Evolutionary conservation across 192 early-diverging fungal species (phyloP).

Genomic region (Coemansia sp.): DNA sequence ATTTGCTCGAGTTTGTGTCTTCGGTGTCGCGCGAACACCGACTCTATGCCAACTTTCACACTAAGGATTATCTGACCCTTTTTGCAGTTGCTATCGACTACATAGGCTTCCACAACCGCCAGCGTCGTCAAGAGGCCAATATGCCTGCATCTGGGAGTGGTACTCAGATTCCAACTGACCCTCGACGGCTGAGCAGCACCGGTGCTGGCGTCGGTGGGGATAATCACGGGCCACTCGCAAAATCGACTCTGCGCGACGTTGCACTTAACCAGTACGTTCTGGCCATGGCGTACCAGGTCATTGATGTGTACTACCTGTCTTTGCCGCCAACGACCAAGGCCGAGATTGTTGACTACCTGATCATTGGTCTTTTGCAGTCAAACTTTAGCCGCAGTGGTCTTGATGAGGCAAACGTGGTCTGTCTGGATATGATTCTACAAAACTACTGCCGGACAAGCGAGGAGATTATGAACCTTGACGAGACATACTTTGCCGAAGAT

Average conservation of each 20-base stretch:
- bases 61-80: slow-evolving; percentile 76
- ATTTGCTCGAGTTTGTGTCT: slow-evolving; percentile 91
- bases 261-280: slow-evolving; percentile 78
- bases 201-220: background rate
- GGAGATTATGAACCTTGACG: slow-evolving; percentile 35
- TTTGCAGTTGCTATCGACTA: slow-evolving; percentile 92
- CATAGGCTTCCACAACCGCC: slow-evolving; percentile 57
- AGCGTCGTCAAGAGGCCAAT: slow-evolving; percentile 34
- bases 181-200: slow-evolving; percentile 20
- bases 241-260: slow-evolving; percentile 9
- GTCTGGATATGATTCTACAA: slow-evolving; percentile 90
- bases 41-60: slow-evolving; percentile 77
- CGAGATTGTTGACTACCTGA: slow-evolving; percentile 77
- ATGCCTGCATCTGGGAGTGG: background rate
- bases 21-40: slow-evolving; percentile 74
- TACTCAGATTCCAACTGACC: slow-evolving; percentile 2
- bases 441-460: slow-evolving; percentile 55
- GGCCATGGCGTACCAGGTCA: slow-evolving; percentile 91
- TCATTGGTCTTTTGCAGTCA: slow-evolving; percentile 67
- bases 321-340: slow-evolving; percentile 70
- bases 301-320: slow-evolving; percentile 85
- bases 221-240: background rate
- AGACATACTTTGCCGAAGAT: slow-evolving; percentile 37
- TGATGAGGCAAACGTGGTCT: slow-evolving; percentile 90
- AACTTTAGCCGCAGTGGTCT: slow-evolving; percentile 55